A percentile compares a stretch with the other conserved stretches of the same genome.
Evolutionary conservation across 1,139 yeast genomes (phyloP).

Genomic region (Magnusiomyces clavatus): DNA sequence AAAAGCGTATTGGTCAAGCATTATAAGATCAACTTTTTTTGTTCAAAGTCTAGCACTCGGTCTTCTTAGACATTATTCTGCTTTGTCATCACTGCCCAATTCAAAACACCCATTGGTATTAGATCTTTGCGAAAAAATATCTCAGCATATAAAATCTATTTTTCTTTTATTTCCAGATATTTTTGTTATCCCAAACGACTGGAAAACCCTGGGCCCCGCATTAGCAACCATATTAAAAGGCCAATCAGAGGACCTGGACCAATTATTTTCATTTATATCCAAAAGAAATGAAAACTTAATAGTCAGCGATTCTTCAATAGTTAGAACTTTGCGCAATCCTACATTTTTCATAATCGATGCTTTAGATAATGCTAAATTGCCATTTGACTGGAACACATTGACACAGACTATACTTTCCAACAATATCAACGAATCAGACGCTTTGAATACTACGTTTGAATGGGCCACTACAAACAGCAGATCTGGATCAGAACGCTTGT

Average conservation of each 20-base stretch:
- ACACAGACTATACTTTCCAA: slow-evolving; percentile 19
- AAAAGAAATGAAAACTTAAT: slow-evolving; percentile 26
- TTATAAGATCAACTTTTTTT: slow-evolving; percentile 41
- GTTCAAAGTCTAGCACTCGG: slow-evolving; percentile 28
- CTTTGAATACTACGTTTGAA: slow-evolving; percentile 22
- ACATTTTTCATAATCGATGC: slow-evolving; percentile 17
- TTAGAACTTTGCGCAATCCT: slow-evolving; percentile 20
- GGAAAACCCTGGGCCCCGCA: slow-evolving; percentile 56
- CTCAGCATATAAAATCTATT: slow-evolving; percentile 27
- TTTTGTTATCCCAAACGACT: slow-evolving; percentile 68
- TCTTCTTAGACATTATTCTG: slow-evolving; percentile 16
- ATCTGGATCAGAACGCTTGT: slow-evolving; percentile 21
- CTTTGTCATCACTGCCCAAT: slow-evolving; percentile 9
- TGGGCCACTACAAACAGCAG: slow-evolving; percentile 27
- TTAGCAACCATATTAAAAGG: slow-evolving; percentile 36
- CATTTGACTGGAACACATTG: slow-evolving; percentile 18
- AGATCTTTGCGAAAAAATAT: slow-evolving; percentile 8
- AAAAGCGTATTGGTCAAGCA: slow-evolving; percentile 65
- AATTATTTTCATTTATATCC: slow-evolving; percentile 24
- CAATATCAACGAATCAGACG: slow-evolving; percentile 18
- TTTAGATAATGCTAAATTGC: slow-evolving; percentile 20
- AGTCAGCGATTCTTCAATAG: slow-evolving; percentile 21
- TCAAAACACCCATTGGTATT: slow-evolving; percentile 8
- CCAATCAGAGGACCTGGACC: slow-evolving; percentile 19
- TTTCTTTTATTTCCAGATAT: slow-evolving; percentile 54